phyloP scores from a whole-genome alignment of 2,329 filamentous ascomycete species.

The Aspergillus alliaceus region DNA sequence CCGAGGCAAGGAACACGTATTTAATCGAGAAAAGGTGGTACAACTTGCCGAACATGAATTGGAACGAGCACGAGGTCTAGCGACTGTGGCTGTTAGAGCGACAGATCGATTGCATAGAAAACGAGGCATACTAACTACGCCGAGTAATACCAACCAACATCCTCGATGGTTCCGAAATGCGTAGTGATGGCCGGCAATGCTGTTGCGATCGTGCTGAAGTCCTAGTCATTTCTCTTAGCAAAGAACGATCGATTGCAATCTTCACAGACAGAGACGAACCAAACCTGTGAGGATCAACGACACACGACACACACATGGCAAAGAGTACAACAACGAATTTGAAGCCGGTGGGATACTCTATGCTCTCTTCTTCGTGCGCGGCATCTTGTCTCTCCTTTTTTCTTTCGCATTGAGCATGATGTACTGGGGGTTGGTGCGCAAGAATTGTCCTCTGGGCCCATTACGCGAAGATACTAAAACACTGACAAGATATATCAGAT shows the following conservation, averaged over 20 bases:
- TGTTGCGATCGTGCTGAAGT: constrained; percentile 7
- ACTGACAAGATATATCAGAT: not conserved
- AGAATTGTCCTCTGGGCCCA: not conserved
- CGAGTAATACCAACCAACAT: constrained; percentile 8
- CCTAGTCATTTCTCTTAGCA: not conserved
- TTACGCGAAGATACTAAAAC: not conserved
- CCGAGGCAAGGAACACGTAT: not conserved
- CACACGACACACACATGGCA: not conserved
- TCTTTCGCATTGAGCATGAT: not conserved
- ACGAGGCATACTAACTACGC: not conserved
- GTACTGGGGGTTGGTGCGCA: not conserved
- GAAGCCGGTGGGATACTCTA: not conserved
- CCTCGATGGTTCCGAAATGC: not conserved
- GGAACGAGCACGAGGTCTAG: constrained; percentile 2
- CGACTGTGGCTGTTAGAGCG: not conserved
- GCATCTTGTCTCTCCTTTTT: not conserved
- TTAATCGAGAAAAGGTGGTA: constrained; percentile 6
- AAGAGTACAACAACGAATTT: not conserved
- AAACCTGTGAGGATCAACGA: not conserved
- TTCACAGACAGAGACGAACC: not conserved
- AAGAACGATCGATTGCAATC: not conserved
- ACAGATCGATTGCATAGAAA: not conserved
- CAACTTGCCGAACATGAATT: constrained; percentile 7
- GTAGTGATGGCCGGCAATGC: constrained; percentile 4
- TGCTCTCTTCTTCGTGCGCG: not conserved